These are phyloP conservation scores for Nothophoma quercina DNA, from an alignment of 2,329 filamentous ascomycete species.

Conservation along the genomic window DNA sequence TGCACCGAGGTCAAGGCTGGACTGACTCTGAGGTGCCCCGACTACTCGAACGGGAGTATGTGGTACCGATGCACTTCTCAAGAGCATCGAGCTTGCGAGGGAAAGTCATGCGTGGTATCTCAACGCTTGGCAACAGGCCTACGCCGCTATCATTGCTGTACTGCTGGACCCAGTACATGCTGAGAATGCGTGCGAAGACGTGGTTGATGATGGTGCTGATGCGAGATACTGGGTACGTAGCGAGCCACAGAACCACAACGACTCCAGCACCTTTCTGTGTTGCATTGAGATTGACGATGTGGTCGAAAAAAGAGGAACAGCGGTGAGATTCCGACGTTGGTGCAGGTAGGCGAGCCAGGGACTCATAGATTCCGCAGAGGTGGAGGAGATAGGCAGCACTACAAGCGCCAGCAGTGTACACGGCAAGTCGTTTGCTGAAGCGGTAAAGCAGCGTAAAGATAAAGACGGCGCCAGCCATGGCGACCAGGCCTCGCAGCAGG, in stretches of 20 bases:
- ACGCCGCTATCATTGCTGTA: conserved; percentile 25
- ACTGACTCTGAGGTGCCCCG: neutral
- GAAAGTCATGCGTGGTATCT: conserved; percentile 20
- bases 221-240: conserved; percentile 27
- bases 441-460: conserved; percentile 26
- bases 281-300: conserved; percentile 10
- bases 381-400: conserved; percentile 29
- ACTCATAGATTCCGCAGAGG: conserved; percentile 22
- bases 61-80: neutral
- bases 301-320: neutral
- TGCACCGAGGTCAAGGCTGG: neutral
- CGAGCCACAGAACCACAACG: conserved; percentile 26
- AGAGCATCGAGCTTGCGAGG: neutral
- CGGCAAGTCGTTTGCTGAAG: conserved; percentile 25
- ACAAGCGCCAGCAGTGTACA: conserved; percentile 24
- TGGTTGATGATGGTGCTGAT: conserved; percentile 24
- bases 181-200: conserved; percentile 10
- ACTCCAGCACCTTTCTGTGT: conserved; percentile 25
- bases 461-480: conserved; percentile 14
- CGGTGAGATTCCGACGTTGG: neutral
- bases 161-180: conserved; percentile 22
- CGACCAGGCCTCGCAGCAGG: conserved; percentile 18
- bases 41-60: neutral
- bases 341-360: conserved; percentile 11
- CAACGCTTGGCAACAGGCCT: conserved; percentile 24